Evolutionary conservation across 2,329 filamentous ascomycete species (phyloP).

Genomic region (Aspergillus sp.): DNA sequence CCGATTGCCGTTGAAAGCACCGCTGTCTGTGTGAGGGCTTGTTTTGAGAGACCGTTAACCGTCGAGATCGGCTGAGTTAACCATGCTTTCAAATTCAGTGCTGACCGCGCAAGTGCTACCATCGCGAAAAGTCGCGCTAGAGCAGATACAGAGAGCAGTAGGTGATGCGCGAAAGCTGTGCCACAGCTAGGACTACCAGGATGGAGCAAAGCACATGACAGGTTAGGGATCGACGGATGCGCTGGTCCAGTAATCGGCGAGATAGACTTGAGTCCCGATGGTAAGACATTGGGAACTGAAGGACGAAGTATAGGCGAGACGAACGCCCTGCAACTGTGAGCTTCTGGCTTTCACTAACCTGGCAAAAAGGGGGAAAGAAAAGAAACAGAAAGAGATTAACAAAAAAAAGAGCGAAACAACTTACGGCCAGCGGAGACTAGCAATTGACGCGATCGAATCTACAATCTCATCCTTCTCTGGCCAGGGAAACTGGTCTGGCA

Average conservation of each 20-base stretch:
- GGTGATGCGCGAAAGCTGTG: constrained; percentile 83
- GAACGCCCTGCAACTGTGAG: constrained; percentile 59
- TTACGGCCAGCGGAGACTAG: constrained; percentile 78
- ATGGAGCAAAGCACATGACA: constrained; percentile 88
- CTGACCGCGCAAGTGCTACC: constrained; percentile 65
- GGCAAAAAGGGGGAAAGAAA: background rate
- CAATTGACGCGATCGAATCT: constrained; percentile 78
- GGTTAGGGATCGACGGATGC: constrained; percentile 79
- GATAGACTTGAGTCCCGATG: constrained; percentile 67
- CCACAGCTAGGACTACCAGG: constrained; percentile 84
- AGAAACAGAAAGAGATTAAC: too few species aligned
- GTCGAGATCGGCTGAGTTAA: constrained; percentile 68
- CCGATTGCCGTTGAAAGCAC: constrained; percentile 83
- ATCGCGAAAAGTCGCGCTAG: constrained; percentile 70
- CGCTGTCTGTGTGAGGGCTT: constrained; percentile 71
- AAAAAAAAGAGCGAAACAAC: constrained; percentile 36
- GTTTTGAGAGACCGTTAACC: constrained; percentile 64
- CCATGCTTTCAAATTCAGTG: constrained; percentile 67
- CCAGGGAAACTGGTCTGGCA: constrained; percentile 69
- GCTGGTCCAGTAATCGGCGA: constrained; percentile 78
- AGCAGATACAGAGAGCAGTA: constrained; percentile 77
- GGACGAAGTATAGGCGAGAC: constrained; percentile 86
- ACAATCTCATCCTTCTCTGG: constrained; percentile 73
- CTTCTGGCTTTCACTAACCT: background rate
- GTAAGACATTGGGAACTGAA: constrained; percentile 54